A percentile compares a stretch with the other conserved stretches of the same genome.
Evolutionary conservation across 345 rosid genomes (phyloP).

Genomic region (Hibiscus syriacus): DNA sequence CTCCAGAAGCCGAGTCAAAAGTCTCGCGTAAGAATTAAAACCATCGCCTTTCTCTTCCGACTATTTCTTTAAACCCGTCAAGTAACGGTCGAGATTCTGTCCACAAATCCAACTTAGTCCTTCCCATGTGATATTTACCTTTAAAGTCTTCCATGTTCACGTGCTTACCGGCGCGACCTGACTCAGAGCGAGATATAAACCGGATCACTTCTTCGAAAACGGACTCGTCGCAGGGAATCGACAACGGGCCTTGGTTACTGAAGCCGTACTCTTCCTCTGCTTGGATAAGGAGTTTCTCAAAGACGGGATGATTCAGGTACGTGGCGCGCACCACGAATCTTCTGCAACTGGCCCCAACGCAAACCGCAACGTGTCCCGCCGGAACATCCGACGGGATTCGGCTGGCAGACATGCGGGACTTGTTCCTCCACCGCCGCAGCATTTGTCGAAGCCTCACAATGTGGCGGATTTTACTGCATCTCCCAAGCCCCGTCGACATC

Average conservation of each 20-base stretch:
- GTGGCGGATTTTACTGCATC: slow-evolving; percentile 92
- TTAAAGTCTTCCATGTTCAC: slow-evolving; percentile 50
- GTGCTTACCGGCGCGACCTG: slow-evolving; percentile 37
- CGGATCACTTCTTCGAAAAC: slow-evolving; percentile 72
- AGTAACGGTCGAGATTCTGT: slow-evolving; percentile 80
- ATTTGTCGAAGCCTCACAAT: slow-evolving; percentile 84
- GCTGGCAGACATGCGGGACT: slow-evolving; percentile 57
- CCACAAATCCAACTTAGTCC: slow-evolving; percentile 43
- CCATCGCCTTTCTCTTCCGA: neutral
- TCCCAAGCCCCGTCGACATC: slow-evolving; percentile 58
- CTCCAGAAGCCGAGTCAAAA: slow-evolving; percentile 25
- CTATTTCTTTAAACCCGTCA: slow-evolving; percentile 22
- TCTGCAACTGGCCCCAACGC: slow-evolving; percentile 56
- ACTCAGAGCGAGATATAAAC: slow-evolving; percentile 59
- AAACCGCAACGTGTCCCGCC: slow-evolving; percentile 81
- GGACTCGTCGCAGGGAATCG: slow-evolving; percentile 85
- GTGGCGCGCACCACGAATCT: slow-evolving; percentile 83
- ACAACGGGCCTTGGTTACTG: slow-evolving; percentile 65
- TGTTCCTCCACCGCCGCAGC: slow-evolving; percentile 82
- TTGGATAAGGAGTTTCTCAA: slow-evolving; percentile 52
- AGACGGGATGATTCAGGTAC: slow-evolving; percentile 83
- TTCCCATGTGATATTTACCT: slow-evolving; percentile 48
- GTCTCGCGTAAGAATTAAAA: slow-evolving; percentile 28
- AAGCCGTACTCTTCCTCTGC: slow-evolving; percentile 94
- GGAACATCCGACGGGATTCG: slow-evolving; percentile 81